Evolutionary conservation across 176 grass and related monocot genomes (phyloP), one percentile per base, ranked within the genome.

Genomic region (Phyllostachys edulis): DNA sequence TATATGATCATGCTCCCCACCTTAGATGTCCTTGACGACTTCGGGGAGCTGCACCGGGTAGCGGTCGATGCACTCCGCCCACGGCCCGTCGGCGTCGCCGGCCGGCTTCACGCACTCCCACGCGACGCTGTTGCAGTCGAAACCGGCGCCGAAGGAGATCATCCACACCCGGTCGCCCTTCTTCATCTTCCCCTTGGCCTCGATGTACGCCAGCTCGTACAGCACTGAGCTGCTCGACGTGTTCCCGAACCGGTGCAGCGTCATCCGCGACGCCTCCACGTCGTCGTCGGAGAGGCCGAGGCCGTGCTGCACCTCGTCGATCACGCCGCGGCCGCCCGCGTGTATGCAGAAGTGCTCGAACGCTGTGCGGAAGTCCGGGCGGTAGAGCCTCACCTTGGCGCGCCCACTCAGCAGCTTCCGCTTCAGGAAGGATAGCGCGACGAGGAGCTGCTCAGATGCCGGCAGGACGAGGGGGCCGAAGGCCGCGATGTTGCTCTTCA

Each of bases 261-360:
- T 87, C 91, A 93, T 93, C 75, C 91, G 71, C 20, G 91, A 93
- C 66, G 91, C 84, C 88, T 93, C 91, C 81, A 93, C 88, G 57
- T 90, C 84, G 4, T 79, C 51, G 50, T 90, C 80, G 72, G 82
- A 82, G 15, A 90, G 85, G 0, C 84, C 84, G 21, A 90, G 85
- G 1, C 84, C 79, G 2, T 45, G 39, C 84, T 82, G 83, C 16
- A 73, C 84, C 73, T 82, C 85, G 73, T 85, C 82, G 49, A 87
- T 78, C 16, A 86, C 84, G 6, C 52, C 84, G 3, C 79, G 79
- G 0, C 88, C 83, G 1, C 96, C 96, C 0, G 96, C 96, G 73
- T 98, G 96, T 89, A 98, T 92, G 85, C 96, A 98, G 61, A 98
- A 98, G 86, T 98, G 96, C 12, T 95, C 93, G 80, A 98, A 98